A percentile compares a stretch with the other conserved stretches of the same genome.
These are phyloP conservation scores for Sporisorium sorghi DNA, from an alignment of 1,284 basidiomycete genomes.

Conservation along the genomic window DNA sequence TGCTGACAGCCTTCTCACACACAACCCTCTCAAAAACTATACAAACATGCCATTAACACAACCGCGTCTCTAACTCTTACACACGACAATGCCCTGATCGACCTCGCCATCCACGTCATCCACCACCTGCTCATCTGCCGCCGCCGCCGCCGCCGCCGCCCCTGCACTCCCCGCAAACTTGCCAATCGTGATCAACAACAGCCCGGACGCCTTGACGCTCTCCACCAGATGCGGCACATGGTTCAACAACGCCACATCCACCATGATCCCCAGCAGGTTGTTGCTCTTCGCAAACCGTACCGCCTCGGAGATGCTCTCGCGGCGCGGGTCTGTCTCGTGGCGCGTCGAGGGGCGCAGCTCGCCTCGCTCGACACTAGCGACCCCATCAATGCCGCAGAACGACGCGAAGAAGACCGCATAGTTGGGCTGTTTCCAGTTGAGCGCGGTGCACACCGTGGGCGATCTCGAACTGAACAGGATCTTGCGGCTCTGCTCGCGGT, in stretches of 20 bases:
- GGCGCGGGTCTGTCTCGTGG: conserved; percentile 73
- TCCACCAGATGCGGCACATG: conserved; percentile 61
- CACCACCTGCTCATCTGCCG: conserved; percentile 13
- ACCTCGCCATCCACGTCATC: conserved; percentile 57
- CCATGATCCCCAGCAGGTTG: conserved; percentile 91
- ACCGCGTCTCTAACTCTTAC: conserved; percentile 36
- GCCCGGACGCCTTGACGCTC: conserved; percentile 63
- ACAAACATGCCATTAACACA: conserved; percentile 7
- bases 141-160: not conserved
- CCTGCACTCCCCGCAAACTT: conserved; percentile 18
- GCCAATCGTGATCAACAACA: conserved; percentile 66
- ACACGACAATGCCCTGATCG: conserved; percentile 55
- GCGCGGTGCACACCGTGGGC: conserved; percentile 73
- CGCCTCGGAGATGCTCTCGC: conserved; percentile 83
- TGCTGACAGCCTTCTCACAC: not conserved
- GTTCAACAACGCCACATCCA: conserved; percentile 78
- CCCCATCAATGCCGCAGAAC: conserved; percentile 79
- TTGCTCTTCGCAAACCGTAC: conserved; percentile 94
- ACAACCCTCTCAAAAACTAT: not conserved
- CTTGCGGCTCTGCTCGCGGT: conserved; percentile 60
- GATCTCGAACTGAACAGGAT: conserved; percentile 64
- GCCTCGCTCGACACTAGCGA: conserved; percentile 24
- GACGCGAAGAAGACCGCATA: conserved; percentile 95
- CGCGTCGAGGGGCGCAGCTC: conserved; percentile 69
- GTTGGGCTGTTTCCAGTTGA: conserved; percentile 99